Evolutionary conservation across 768 basidiomycete species (phyloP), one percentile per base, ranked within the genome.

Genomic region (Cubamyces lactineus): DNA sequence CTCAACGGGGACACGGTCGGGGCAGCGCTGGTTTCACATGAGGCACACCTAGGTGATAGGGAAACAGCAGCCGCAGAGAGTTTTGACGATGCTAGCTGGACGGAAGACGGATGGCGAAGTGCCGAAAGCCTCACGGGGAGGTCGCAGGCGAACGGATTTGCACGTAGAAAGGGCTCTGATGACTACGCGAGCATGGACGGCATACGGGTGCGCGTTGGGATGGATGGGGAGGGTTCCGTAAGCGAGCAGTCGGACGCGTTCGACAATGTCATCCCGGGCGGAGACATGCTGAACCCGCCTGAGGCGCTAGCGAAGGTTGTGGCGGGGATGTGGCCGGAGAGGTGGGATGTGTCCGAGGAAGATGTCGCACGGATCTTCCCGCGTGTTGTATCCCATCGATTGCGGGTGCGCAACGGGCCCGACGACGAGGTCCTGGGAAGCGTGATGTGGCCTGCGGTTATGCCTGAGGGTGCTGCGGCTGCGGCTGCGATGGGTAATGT

Each of bases 351-450:
- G 4, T 87, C 87, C 5, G 88, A 91, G 71, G 86, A 86, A 59
- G 88, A 93, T 66, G 80, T 91, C 64, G 88, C 88, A 58, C 81
- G 88, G 61, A 85, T 91, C 28, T 82, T 90, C 64, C 89, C 89
- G 39, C 76, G 89, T 21, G 84, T 87, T 0, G 80, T 93, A 30
- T 86, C 88, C 7, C 92, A 94, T 74, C 86, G 92, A 12, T 69
- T 94, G 62, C 79, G 87, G 52, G 82, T 91, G 57, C 79, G 90
- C 40, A 82, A 86, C 70, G 84, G 88, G 0, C 88, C 88, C 1
- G 78, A 84, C 61, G 88, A 91, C 60, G 88, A 92, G 70, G 73
- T 91, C 2, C 72, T 92, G 59, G 84, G 84, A 8, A 84, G 89
- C 62, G 79, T 83, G 3, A 71, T 87, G 61, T 86, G 80, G 68